phyloP scores from a whole-genome alignment of 768 basidiomycete species.

The Paxillus ammoniavirescens region DNA sequence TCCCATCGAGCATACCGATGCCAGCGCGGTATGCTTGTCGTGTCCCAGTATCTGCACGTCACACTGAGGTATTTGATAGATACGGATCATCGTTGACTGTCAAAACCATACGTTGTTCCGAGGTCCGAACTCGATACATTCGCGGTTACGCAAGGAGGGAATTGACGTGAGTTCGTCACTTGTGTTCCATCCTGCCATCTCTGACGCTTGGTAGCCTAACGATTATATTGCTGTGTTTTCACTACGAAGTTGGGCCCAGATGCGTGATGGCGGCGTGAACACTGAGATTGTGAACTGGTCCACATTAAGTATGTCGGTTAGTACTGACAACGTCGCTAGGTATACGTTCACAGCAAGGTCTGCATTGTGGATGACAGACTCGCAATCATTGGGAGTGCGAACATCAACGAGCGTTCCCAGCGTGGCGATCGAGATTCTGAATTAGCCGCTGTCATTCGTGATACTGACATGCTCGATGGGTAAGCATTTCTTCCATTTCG shows the following conservation, averaged over 20 bases:
- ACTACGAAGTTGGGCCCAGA: slow-evolving; percentile 90
- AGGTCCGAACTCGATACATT: slow-evolving; percentile 91
- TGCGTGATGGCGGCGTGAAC: slow-evolving; percentile 77
- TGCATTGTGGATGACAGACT: slow-evolving; percentile 93
- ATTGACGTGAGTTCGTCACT: slow-evolving; percentile 62
- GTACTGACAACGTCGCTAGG: slow-evolving; percentile 38
- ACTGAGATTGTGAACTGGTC: slow-evolving; percentile 73
- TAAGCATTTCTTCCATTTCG: slow-evolving; percentile 30
- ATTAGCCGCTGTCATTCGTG: slow-evolving; percentile 86
- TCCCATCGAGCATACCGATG: slow-evolving; percentile 90
- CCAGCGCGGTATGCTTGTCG: slow-evolving; percentile 68
- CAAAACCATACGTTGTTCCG: slow-evolving; percentile 88
- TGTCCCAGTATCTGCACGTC: neutral
- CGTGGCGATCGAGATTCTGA: slow-evolving; percentile 97
- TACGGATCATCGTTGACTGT: slow-evolving; percentile 93
- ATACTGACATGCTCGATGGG: slow-evolving; percentile 97
- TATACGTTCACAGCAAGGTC: slow-evolving; percentile 76
- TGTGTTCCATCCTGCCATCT: neutral
- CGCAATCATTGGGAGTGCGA: slow-evolving; percentile 93
- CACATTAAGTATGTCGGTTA: neutral
- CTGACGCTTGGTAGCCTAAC: slow-evolving; percentile 61
- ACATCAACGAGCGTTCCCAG: slow-evolving; percentile 96
- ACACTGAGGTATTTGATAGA: slow-evolving; percentile 39
- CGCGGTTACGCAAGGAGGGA: slow-evolving; percentile 76
- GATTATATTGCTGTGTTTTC: slow-evolving; percentile 92